These are phyloP conservation scores for Myotisia sp. DNA, from an alignment of 2,329 filamentous ascomycete species.

Conservation along the genomic window DNA sequence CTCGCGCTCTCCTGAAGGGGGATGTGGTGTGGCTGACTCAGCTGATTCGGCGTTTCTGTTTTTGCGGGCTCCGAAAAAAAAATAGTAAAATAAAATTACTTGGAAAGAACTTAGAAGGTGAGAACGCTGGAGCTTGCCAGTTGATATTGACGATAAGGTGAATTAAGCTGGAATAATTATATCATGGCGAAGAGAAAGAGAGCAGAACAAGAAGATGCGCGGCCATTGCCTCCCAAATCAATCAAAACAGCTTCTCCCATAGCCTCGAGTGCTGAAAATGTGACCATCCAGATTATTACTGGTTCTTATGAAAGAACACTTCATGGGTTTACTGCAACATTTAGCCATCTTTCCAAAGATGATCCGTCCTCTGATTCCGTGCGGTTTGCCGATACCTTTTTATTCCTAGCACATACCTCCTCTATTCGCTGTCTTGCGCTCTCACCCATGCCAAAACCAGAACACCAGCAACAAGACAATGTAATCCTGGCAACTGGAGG, in stretches of 20 bases:
- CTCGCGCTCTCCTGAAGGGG: not conserved
- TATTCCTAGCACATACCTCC: conserved; percentile 86
- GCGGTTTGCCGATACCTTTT: conserved; percentile 78
- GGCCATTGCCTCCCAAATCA: conserved; percentile 19
- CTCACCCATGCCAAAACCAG: conserved; percentile 53
- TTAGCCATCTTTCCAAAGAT: conserved; percentile 32
- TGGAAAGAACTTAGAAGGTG: no score
- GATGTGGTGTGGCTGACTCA: not conserved
- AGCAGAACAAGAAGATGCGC: not conserved
- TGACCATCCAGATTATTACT: conserved; percentile 74
- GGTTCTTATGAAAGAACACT: conserved; percentile 90
- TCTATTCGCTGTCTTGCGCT: conserved; percentile 80
- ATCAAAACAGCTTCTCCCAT: conserved; percentile 19
- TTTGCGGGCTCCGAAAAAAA: not conserved
- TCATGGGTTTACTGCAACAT: conserved; percentile 72
- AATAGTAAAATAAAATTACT: conserved; percentile 1
- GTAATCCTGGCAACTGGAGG: conserved; percentile 80
- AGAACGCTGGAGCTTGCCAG: no score
- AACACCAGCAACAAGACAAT: conserved; percentile 52
- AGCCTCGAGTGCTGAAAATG: conserved; percentile 10
- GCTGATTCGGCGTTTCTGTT: not conserved
- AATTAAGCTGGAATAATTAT: not conserved
- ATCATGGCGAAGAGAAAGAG: conserved; percentile 1
- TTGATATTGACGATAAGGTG: not conserved
- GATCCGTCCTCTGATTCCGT: conserved; percentile 27